Evolutionary conservation across 306 rosid species (phyloP), one percentile per base, ranked within the genome.

Genomic region (Sicyos edulis): DNA sequence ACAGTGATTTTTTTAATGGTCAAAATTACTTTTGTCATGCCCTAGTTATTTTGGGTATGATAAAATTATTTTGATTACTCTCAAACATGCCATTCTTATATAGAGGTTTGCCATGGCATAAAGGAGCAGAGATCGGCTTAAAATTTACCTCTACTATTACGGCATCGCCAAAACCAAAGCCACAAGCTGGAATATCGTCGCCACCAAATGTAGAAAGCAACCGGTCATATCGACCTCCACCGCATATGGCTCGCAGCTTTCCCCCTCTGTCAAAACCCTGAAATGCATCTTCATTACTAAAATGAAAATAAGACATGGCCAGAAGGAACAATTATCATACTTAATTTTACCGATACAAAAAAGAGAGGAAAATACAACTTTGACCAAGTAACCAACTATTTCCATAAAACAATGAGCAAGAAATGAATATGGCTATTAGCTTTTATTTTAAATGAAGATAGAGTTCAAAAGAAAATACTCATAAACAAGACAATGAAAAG

Each of bases 151-250:
- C 98, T 29, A 93, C 87, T 78, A 93, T 82, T 70, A 93, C 98
- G 47, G 98, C 98, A 83, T 93, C 98, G 67, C 98, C 97, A 86
- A 93, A 93, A 59, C 98, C 97, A 75, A 93, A 93, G 75, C 96
- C 97, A 82, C 97, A 90, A 58, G 97, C 96, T 80, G 98, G 87
- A 77, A 88, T 75, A 65, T 90, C 96, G 73, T 88, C 97, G 24
- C 92, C 95, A 14, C 98, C 98, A 83, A 86, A 90, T 24, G 96
- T 93, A 74, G 98, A 90, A 85, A 93, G 92, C 78, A 93, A 80
- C 51, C 50, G 82, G 77, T 93, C 98, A 81, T 93, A 93, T 74
- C 98, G 78, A 26, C 98, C 98, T 54, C 97, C 98, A 26, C 98
- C 98, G 71, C 98, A 93, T 76, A 93, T 87, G 79, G 98, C 98